A percentile compares a stretch with the other conserved stretches of the same genome.
These are phyloP conservation scores for Arthrobotrys entomopaga DNA, from an alignment of 2,329 filamentous ascomycete genomes.

Conservation along the genomic window DNA sequence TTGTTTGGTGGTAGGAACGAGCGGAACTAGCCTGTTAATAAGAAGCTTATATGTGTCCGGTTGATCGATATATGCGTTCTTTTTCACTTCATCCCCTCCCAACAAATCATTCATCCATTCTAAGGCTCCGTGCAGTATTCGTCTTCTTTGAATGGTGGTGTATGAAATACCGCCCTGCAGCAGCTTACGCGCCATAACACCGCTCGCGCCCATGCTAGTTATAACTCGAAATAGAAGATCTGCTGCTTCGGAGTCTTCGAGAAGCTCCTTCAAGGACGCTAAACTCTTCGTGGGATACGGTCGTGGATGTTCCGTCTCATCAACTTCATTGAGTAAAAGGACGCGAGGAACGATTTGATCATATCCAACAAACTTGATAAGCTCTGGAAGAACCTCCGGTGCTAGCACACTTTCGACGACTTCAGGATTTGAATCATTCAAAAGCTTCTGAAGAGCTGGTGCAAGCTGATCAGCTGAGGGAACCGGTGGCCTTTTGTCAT, in stretches of 20 bases:
- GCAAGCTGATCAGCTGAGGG: constrained; percentile 58
- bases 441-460: constrained; percentile 58
- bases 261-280: constrained; percentile 58
- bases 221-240: constrained; percentile 58
- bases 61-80: constrained; percentile 58
- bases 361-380: constrained; percentile 58
- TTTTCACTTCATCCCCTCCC: constrained; percentile 41
- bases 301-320: constrained; percentile 58
- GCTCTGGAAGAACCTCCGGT: constrained; percentile 58
- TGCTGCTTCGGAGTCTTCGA: constrained; percentile 57
- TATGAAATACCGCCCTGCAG: constrained; percentile 56
- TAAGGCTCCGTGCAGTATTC: constrained; percentile 58
- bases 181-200: constrained; percentile 57
- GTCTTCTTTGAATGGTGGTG: constrained; percentile 57
- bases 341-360: constrained; percentile 59
- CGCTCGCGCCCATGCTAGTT: constrained; percentile 58
- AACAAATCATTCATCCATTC: constrained; percentile 58
- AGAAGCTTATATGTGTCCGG: constrained; percentile 57
- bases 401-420: constrained; percentile 59
- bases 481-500: constrained; percentile 58
- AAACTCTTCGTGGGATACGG: constrained; percentile 57
- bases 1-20: constrained; percentile 57
- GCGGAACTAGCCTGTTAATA: constrained; percentile 58
- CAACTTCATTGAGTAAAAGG: constrained; percentile 58
- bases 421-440: constrained; percentile 58